Percentiles rank a stretch among this genome's conserved stretches.
Evolutionary conservation across 352 stramenopile genomes (phyloP).

Genomic region (Globisporangium camurandrum): DNA sequence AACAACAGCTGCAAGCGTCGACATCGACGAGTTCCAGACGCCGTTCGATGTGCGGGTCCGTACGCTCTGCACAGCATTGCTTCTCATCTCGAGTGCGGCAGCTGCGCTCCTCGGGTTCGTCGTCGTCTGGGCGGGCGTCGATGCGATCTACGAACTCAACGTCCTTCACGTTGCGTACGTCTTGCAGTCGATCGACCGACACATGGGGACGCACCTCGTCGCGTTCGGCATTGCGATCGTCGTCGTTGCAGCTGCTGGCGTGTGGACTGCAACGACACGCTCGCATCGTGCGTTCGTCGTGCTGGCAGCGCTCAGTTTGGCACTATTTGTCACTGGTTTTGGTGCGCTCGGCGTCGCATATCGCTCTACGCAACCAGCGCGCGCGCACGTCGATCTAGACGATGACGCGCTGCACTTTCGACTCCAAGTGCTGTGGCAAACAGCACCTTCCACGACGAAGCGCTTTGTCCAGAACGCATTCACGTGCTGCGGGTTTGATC

Average conservation of each 20-base stretch:
- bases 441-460: constrained; percentile 24
- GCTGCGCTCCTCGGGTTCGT: constrained; percentile 21
- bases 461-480: constrained; percentile 43
- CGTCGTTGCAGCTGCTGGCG: constrained; percentile 24
- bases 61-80: constrained; percentile 3
- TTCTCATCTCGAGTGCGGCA: constrained; percentile 16
- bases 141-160: constrained; percentile 58
- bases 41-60: constrained; percentile 6
- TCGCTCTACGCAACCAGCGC: constrained; percentile 14
- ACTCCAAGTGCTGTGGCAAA: constrained; percentile 20
- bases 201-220: constrained; percentile 43
- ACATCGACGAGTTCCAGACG: constrained; percentile 9
- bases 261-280: constrained; percentile 21
- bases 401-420: constrained; percentile 2
- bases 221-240: constrained; percentile 26
- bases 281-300: constrained; percentile 15
- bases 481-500: constrained; percentile 38
- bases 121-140: constrained; percentile 35
- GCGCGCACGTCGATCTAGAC: background rate
- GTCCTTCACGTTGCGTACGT: constrained; percentile 58
- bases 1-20: background rate
- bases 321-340: constrained; percentile 36
- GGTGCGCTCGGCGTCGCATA: constrained; percentile 32
- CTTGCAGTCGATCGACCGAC: constrained; percentile 42
- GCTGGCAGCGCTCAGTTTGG: constrained; percentile 25